Percentiles rank a stretch among this genome's conserved stretches.
Conservation (phyloP, 208 protist species). For the Wallacemonas collosoma region DNA sequence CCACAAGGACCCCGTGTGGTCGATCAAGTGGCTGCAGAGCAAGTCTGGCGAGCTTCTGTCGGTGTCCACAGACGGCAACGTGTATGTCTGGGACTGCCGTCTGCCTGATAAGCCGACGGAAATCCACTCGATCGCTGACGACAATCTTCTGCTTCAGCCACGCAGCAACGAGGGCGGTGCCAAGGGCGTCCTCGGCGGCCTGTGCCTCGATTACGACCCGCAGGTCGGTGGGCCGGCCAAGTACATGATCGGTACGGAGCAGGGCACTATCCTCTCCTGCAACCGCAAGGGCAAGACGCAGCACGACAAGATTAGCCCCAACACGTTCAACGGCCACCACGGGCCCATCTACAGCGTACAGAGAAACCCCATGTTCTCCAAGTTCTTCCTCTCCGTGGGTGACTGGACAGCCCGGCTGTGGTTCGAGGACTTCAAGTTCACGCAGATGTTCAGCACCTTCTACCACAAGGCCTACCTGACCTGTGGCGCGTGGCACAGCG, state of each 20-base stretch:
- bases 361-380: conserved; percentile 94
- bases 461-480: conserved; percentile 96
- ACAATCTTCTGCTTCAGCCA: conserved; percentile 85
- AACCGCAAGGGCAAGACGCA: conserved; percentile 96
- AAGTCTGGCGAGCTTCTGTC: conserved; percentile 96
- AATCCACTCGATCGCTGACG: conserved; percentile 78
- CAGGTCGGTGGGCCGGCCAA: conserved; percentile 93
- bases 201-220: conserved; percentile 96
- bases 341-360: conserved; percentile 96
- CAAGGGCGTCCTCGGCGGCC: conserved; percentile 89
- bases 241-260: conserved; percentile 98
- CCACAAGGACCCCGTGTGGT: conserved; percentile 97
- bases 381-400: conserved; percentile 97
- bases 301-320: conserved; percentile 91
- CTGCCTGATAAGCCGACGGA: conserved; percentile 93
- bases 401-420: conserved; percentile 97
- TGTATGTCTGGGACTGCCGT: conserved; percentile 95
- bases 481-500: conserved; percentile 92
- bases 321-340: conserved; percentile 96
- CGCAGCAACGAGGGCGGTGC: conserved; percentile 91
- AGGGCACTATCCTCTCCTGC: conserved; percentile 93
- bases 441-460: conserved; percentile 95
- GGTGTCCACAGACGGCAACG: conserved; percentile 95
- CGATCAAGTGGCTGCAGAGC: conserved; percentile 95
- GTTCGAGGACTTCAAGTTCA: conserved; percentile 96